Evolutionary conservation across 1,284 basidiomycete genomes (phyloP).

Genomic region (Quambalaria eucalypti): DNA sequence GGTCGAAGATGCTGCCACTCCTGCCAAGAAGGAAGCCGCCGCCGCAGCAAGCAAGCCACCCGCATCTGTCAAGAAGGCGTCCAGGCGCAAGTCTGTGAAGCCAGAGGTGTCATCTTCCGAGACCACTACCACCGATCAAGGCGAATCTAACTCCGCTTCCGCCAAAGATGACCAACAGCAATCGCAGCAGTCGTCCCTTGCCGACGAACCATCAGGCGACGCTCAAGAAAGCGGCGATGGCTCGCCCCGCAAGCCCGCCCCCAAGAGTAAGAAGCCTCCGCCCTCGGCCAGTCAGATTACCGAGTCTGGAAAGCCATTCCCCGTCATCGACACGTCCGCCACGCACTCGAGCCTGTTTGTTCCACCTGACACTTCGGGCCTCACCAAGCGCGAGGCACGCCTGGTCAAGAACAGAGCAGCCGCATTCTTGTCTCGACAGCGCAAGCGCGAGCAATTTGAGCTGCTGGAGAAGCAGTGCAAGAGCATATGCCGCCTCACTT

Average conservation of each 20-base stretch:
- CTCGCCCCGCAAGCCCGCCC: slow-evolving; percentile 1
- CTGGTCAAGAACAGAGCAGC: slow-evolving; percentile 84
- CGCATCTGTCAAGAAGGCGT: not conserved
- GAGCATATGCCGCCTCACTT: slow-evolving; percentile 35
- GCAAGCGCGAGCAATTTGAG: slow-evolving; percentile 85
- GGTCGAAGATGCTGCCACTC: not conserved
- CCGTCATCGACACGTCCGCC: slow-evolving; percentile 44
- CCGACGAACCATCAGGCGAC: not conserved
- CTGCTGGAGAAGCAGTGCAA: slow-evolving; percentile 68
- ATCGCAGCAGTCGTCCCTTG: not conserved
- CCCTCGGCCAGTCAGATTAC: slow-evolving; percentile 41
- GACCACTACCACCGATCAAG: no score
- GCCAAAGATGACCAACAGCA: not conserved
- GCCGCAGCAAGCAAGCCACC: not conserved
- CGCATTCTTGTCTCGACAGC: slow-evolving; percentile 76
- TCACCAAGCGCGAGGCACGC: slow-evolving; percentile 78
- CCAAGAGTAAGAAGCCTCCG: slow-evolving; percentile 20
- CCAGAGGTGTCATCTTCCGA: no score
- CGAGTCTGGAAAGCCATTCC: slow-evolving; percentile 43
- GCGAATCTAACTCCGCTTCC: not conserved
- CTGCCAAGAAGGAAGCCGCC: not conserved
- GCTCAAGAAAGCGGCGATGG: not conserved
- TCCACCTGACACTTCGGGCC: slow-evolving; percentile 74
- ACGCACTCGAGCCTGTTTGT: slow-evolving; percentile 55
- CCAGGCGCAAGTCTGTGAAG: not conserved